Conservation (phyloP, 805 yeast genomes). For the Wickerhamiella allomyrinae region DNA sequence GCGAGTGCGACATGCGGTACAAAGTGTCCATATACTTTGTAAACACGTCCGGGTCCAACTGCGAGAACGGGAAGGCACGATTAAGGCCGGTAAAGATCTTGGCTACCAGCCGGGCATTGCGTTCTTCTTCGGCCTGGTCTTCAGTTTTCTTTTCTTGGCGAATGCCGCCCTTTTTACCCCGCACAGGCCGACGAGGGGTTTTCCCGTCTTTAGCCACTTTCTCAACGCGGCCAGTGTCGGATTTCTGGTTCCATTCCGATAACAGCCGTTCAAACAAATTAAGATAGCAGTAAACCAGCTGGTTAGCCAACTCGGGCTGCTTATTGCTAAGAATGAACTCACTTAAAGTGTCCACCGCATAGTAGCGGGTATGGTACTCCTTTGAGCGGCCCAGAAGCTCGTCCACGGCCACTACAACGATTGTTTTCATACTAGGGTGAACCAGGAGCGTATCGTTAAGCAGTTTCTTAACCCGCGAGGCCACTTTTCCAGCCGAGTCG, state of each 20-base stretch:
- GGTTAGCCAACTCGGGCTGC: constrained; percentile 72
- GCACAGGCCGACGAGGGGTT: constrained; percentile 56
- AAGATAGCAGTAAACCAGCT: constrained; percentile 70
- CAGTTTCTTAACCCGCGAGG: constrained; percentile 75
- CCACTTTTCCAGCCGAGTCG: constrained; percentile 79
- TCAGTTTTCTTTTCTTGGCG: constrained; percentile 19
- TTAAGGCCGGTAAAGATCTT: constrained; percentile 90
- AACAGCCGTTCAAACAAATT: constrained; percentile 73
- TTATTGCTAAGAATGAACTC: constrained; percentile 76
- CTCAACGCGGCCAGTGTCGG: constrained; percentile 24
- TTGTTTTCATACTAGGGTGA: constrained; percentile 90
- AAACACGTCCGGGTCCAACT: constrained; percentile 48
- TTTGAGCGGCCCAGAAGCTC: constrained; percentile 59
- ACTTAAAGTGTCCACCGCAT: constrained; percentile 73
- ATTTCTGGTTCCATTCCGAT: constrained; percentile 45
- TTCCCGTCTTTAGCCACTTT: constrained; percentile 27
- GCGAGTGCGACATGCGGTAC: constrained; percentile 81
- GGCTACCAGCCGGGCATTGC: constrained; percentile 68
- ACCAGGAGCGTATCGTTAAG: constrained; percentile 69
- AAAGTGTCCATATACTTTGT: constrained; percentile 68
- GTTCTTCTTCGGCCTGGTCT: constrained; percentile 41
- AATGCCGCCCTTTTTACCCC: constrained; percentile 63
- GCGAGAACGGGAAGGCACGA: constrained; percentile 88
- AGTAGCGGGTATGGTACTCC: constrained; percentile 81
- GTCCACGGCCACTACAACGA: constrained; percentile 63